Base-by-base conservation (phyloP, 2,329 filamentous ascomycete species). In the Berkeleyomyces rouxiae region DNA sequence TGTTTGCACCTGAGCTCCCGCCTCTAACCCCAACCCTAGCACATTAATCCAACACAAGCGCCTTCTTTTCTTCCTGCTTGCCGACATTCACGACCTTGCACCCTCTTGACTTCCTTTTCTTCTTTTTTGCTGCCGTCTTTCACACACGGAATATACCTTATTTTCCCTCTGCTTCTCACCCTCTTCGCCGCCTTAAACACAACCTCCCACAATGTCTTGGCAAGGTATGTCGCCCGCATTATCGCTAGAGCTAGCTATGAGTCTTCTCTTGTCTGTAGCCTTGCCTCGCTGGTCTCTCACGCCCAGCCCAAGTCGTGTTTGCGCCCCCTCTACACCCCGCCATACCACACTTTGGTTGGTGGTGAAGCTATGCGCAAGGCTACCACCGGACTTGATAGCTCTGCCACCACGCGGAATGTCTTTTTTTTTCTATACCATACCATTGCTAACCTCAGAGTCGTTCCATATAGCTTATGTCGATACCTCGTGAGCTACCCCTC, bases 131-230 rank as follows among this genome's bases (percentile, higher is more conserved):
- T 44, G 44, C 43, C 16, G 40, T 37, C 16, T 46, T 39, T 36
- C 36, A 39, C 43, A 42, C 51, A 6, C 11, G 3, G 51, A 55
- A 55, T 55, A 62, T 65, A 61, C 64, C 60, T 43, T 63, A 53
- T 65, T 65, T 44, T 62, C 53, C 55, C 61, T 63, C 47, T 53
- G 44, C 53, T 64, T 58, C 49, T 53, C n/a, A 31, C 58, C 51
- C 55, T 62, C 68, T 67, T 65, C 60, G 4, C 44, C 59, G 51
- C 33, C 23, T 39, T 58, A 36, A 44, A 61, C 51, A 64, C 5
- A 59, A 46, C 58, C 13, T 43, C 55, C 37, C 71, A 82, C 69
- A 72, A 86, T 88, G 85, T 87, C 84, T 75, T 87, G 85, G 84
- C 85, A 89, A 85, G 82, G 86, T 88, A 70, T 70, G 70, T 64